Base-by-base conservation (phyloP, 1,139 yeast genomes). In the Blastobotrys malaysiensis region DNA sequence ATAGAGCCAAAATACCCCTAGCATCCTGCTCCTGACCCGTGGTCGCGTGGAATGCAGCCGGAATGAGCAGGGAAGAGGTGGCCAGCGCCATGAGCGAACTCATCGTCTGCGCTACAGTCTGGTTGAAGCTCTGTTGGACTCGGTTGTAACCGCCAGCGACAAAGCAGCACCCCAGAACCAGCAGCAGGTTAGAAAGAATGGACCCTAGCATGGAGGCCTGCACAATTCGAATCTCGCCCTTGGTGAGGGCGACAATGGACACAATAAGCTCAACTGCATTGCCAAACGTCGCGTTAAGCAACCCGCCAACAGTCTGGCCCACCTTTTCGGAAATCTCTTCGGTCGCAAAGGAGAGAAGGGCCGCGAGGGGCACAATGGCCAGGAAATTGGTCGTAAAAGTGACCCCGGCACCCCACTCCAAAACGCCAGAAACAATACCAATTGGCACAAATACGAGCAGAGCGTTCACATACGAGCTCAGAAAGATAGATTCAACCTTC, bases 21-120 rank as follows among this genome's bases (percentile, higher is more conserved):
- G 73, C 67, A 44, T 68, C 71, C 27, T 67, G 67, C 45, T 64
- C 61, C 16, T 55, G 47, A 46, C 65, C 58, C 14, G 75, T 73
- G 39, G 93, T 80, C 11, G 96, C 89, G 68, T 88, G 90, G 80
- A 91, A 93, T 0, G 98, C 97, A 3, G 99, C 98, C 3, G 99
- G 99, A 57, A 93, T 84, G 65, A 93, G 73, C 63, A 93, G 77
- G 1, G 97, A 90, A 39, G 93, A 86, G 48, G 95, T 86, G 0
- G 97, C 89, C 58, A 93, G 82, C 0, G 96, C 96, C 84, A 93
- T 81, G 62, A 93, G 77, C 2, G 97, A 88, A 27, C 93, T 83
- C 97, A 95, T 93, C 18, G 98, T 90, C 68, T 93, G 98, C 6
- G 99, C 99, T 9, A 91, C 97, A 0, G 98, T 91, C 71, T 86